Percentiles rank a stretch among this genome's conserved stretches.
Conservation (phyloP, 2,329 filamentous ascomycete species). For the Beauveria sp. region DNA sequence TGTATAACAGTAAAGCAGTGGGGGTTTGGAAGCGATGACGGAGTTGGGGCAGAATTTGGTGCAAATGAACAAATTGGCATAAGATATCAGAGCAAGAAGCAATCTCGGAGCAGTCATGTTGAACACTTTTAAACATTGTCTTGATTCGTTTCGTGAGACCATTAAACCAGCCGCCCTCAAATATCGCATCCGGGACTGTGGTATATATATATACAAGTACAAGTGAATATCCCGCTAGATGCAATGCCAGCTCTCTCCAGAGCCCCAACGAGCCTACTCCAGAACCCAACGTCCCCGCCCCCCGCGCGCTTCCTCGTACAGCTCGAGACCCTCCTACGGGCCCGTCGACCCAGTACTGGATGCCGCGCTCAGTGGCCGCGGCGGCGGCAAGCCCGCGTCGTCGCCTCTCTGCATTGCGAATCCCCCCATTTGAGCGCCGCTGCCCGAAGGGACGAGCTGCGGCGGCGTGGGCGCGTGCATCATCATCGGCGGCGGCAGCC, state of each 20-base stretch:
- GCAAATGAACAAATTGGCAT: not conserved
- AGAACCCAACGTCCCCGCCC: constrained; percentile 21
- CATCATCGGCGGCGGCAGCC: not conserved
- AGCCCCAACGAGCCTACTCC: not conserved
- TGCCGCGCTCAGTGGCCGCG: constrained; percentile 31
- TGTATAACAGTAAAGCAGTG: not conserved
- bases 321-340: constrained; percentile 18
- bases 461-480: constrained; percentile 16
- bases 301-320: not conserved
- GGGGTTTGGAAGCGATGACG: not conserved
- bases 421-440: constrained; percentile 24
- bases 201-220: not conserved
- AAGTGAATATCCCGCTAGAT: not conserved
- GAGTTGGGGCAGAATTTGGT: not conserved
- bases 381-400: constrained; percentile 24
- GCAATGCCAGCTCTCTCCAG: not conserved
- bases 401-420: constrained; percentile 31
- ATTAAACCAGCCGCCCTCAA: not conserved
- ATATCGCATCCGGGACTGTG: not conserved
- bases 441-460: constrained; percentile 9
- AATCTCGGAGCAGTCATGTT: not conserved
- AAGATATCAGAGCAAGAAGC: not conserved
- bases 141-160: not conserved
- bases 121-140: not conserved
- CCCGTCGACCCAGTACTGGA: constrained; percentile 37